phyloP scores from a whole-genome alignment of 2,329 filamentous ascomycete species.

The Botryosphaeria dothidea region DNA sequence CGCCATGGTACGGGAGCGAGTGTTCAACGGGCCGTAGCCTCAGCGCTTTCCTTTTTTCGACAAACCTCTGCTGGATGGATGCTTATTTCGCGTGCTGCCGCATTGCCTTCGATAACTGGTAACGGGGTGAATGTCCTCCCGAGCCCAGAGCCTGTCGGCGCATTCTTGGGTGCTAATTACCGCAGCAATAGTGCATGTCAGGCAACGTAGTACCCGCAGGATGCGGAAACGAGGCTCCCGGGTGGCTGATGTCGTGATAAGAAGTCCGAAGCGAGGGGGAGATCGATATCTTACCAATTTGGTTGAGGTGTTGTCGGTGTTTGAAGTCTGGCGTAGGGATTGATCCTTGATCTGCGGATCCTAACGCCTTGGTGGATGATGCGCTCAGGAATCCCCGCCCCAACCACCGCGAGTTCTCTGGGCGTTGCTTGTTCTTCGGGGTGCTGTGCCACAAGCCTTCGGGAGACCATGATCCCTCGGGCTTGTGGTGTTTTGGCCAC shows the following conservation, averaged over 20 bases:
- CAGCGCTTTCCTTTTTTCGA: not conserved
- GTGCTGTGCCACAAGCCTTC: not conserved
- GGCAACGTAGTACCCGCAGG: not conserved
- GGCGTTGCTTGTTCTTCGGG: not conserved
- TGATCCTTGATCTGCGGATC: not conserved
- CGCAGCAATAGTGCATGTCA: not conserved
- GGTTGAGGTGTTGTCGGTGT: not conserved
- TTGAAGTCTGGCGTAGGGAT: not conserved
- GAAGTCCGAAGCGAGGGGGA: not conserved
- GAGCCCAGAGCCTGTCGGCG: not conserved
- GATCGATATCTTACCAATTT: not conserved
- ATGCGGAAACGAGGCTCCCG: not conserved
- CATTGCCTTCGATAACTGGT: not conserved
- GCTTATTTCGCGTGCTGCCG: not conserved
- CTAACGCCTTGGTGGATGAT: not conserved
- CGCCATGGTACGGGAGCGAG: not conserved
- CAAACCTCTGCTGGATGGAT: not conserved
- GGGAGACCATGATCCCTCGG: not conserved
- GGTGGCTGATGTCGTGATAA: not conserved
- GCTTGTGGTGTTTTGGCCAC: not conserved
- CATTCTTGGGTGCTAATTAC: not conserved
- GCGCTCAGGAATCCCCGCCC: slow-evolving; percentile 5
- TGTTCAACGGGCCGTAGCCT: not conserved
- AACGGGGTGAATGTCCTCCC: not conserved
- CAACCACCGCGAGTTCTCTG: not conserved